Evolutionary conservation across 345 rosid species (phyloP), one percentile per base, ranked within the genome.

Genomic region (Sisymbrium irio): DNA sequence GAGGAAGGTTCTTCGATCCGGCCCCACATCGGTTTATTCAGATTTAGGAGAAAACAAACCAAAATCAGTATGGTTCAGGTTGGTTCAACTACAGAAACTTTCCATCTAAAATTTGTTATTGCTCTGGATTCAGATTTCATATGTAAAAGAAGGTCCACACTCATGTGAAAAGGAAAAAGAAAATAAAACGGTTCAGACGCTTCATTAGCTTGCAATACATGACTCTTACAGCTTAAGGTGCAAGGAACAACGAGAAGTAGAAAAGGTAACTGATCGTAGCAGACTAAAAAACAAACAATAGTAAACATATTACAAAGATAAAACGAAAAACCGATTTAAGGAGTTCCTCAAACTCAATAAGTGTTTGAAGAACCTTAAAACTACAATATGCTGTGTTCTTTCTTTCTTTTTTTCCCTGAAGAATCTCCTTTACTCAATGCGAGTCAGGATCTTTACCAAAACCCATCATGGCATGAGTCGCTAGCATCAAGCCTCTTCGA

Each of bases 381-480:
- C 35, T 54, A 55, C 3, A 12, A 41, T 17, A 53, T 15, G 18
- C n/a, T 19, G 57, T 47, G 8, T 33, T 33, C 25, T 33, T 4
- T 20, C n/a, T n/a, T 37, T 59, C 5, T 47, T 9, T 9, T 17
- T 25, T n/a, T n/a, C n/a, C 8, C 30, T 8, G 6, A 51, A 42
- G 61, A 9, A 19, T 53, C 44, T 32, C 47, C 11, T 32, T 11
- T 11, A 5, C 40, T 67, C 56, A 62, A 1, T 76, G 84, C 5
- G 53, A n/a, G 11, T 72, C 46, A 3, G 86, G 91, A 76, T 93
- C 98, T 82, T 87, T 90, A 56, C 97, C 97, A 62, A 90, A 91
- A 36, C 93, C 84, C 98, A 89, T 93, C 85, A 91, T 77, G 63
- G 91, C 96, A 84, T 90, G 98, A 45, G 98, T 89, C 1, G 82